Base-by-base conservation (phyloP, 2,329 filamentous ascomycete genomes). In the Colletotrichum melonis region DNA sequence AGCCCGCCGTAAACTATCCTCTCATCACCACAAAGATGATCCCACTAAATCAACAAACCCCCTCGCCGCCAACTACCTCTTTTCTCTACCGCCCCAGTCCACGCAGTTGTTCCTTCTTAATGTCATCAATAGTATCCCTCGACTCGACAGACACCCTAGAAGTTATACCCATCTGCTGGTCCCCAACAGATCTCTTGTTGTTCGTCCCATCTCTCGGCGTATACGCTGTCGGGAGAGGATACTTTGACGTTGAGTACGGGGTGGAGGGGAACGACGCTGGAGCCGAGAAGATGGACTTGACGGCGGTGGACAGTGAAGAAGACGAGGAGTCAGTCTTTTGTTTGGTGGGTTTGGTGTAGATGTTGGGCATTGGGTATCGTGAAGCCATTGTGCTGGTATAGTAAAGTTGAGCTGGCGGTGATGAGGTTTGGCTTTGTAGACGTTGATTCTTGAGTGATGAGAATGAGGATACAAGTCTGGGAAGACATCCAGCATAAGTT, bases 301-400 rank as follows among this genome's bases (percentile, higher is more conserved):
- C 16, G 24, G 63, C 30, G 26, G 16, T 6, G 26, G 67, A 64
- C 16, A 32, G n/a, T 8, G 55, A 60, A 8, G 42, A 22, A 11
- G 52, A 42, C 4, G 54, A n/a, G 1, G 42, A 42, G 7, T 9
- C 12, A 22, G 3, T 24, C 62, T 56, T 42, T n/a, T 42, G 63
- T 22, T 54, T 42, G 30, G 55, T 8, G 7, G 60, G 14, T 3
- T 19, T 26, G 42, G 14, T 19, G 55, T 71, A 71, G 42, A n/a
- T 24, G 24, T 67, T 60, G 28, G 63, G 68, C 54, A 71, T 26
- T 5, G 68, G 68, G 63, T 67, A 64, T 8, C 63, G 68, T 19
- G 68, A 71, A 22, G 68, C 63, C 63, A 67, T 71, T 55, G 55
- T 22, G 22, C 22, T 22, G 22, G 22, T 22, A 22, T 19, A 8